Evolutionary conservation across 306 rosid genomes (phyloP).

Genomic region (Cucurbita maxima): DNA sequence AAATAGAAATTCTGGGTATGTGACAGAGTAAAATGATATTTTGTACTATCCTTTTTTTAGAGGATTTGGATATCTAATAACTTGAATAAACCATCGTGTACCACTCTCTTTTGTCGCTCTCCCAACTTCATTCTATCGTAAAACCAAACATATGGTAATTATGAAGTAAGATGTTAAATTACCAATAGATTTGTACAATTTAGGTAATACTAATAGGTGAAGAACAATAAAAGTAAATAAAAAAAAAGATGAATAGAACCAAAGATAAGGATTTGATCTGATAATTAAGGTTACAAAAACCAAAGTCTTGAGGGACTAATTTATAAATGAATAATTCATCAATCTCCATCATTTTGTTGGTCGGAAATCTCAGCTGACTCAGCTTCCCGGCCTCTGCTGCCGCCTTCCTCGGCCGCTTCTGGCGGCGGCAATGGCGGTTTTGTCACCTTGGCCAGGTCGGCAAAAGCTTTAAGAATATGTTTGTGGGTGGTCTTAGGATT

Average conservation of each 20-base stretch:
- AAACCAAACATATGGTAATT: too few relatives aligned
- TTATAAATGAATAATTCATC: neutral
- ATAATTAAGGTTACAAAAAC: neutral
- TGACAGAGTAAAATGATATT: too few relatives aligned
- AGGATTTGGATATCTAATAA: too few relatives aligned
- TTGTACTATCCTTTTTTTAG: too few relatives aligned
- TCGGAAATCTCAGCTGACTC: slow-evolving; percentile 11
- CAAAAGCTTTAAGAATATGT: slow-evolving; percentile 63
- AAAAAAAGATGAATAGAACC: neutral
- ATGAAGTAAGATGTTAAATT: too few relatives aligned
- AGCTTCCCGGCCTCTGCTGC: neutral
- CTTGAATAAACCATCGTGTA: too few relatives aligned
- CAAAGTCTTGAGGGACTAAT: neutral
- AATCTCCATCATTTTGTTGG: slow-evolving; percentile 3
- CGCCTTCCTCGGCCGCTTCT: neutral
- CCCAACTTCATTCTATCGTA: too few relatives aligned
- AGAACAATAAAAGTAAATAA: too few relatives aligned
- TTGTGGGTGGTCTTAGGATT: slow-evolving; percentile 70
- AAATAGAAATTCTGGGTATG: too few relatives aligned
- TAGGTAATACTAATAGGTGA: too few relatives aligned
- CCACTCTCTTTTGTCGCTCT: too few relatives aligned
- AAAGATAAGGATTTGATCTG: neutral
- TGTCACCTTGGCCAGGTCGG: slow-evolving; percentile 54
- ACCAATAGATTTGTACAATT: too few relatives aligned
- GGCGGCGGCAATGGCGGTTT: slow-evolving; percentile 16